These are phyloP conservation scores for Euphorbia celastroides DNA, from an alignment of 441 rosid species.

Conservation along the genomic window DNA sequence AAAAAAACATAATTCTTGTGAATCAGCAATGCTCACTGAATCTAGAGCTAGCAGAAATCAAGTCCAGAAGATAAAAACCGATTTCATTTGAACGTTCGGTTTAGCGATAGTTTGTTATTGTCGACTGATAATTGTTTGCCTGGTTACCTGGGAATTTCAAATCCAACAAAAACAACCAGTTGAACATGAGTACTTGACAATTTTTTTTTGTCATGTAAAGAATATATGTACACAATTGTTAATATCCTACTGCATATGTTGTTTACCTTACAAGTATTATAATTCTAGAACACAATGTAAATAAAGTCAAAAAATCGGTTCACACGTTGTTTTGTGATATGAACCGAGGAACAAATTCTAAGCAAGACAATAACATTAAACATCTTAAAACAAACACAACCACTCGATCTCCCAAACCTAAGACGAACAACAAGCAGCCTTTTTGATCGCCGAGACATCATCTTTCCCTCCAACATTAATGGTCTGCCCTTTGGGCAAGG, in stretches of 20 bases:
- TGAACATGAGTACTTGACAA: too few relatives aligned
- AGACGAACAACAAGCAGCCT: constrained; percentile 73
- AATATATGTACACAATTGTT: background rate
- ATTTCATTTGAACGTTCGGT: too few relatives aligned
- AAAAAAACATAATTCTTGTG: too few relatives aligned
- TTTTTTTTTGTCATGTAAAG: background rate
- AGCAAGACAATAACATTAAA: constrained; percentile 7
- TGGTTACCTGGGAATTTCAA: too few relatives aligned
- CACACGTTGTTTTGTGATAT: constrained; percentile 7
- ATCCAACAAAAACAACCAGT: too few relatives aligned
- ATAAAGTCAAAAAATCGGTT: constrained; percentile 3
- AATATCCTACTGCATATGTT: background rate
- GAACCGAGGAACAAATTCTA: constrained; percentile 22
- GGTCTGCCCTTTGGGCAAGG: constrained; percentile 67
- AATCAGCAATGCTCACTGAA: too few relatives aligned
- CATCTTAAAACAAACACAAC: background rate
- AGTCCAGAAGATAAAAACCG: too few relatives aligned
- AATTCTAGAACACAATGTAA: constrained; percentile 1
- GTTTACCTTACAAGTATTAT: background rate
- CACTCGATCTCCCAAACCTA: constrained; percentile 17
- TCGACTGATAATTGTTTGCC: too few relatives aligned
- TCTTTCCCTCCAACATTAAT: constrained; percentile 76
- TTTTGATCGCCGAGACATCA: constrained; percentile 67
- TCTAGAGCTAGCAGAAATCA: too few relatives aligned
- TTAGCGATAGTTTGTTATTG: too few relatives aligned